Conservation (phyloP, 768 basidiomycete species). For the Coprinellus aureogranulatus region DNA sequence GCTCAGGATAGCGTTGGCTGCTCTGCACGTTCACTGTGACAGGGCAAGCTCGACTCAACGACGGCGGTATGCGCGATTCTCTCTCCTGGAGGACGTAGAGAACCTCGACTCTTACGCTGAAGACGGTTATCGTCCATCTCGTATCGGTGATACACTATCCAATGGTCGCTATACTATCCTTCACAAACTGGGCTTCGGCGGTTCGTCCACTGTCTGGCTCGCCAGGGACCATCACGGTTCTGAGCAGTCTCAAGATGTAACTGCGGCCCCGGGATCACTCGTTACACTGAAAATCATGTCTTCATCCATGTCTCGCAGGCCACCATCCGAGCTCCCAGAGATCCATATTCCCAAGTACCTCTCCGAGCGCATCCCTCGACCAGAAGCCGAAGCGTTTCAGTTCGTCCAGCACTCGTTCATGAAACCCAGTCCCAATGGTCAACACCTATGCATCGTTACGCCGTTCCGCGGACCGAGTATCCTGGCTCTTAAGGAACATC, state of each 20-base stretch:
- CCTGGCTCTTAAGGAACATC: slow-evolving; percentile 27
- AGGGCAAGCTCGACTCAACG: too few relatives aligned
- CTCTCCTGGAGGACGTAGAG: too few relatives aligned
- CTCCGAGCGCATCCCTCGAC: slow-evolving; percentile 18
- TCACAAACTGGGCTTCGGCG: slow-evolving; percentile 44
- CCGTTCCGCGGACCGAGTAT: slow-evolving; percentile 44
- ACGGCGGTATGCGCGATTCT: too few relatives aligned
- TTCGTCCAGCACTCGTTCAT: slow-evolving; percentile 43
- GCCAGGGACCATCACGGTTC: neutral
- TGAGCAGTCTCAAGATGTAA: slow-evolving; percentile 17
- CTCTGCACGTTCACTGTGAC: too few relatives aligned
- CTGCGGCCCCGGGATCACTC: slow-evolving; percentile 2
- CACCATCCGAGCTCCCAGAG: slow-evolving; percentile 17
- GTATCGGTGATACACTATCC: slow-evolving; percentile 47
- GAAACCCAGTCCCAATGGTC: slow-evolving; percentile 47
- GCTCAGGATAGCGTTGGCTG: too few relatives aligned
- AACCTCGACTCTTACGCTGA: too few relatives aligned
- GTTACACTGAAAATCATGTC: slow-evolving; percentile 31
- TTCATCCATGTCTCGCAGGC: slow-evolving; percentile 28
- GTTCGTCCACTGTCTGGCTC: slow-evolving; percentile 39
- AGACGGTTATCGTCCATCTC: slow-evolving; percentile 52
- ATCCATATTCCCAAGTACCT: slow-evolving; percentile 30
- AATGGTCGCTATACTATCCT: slow-evolving; percentile 46
- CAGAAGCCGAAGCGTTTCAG: slow-evolving; percentile 16
- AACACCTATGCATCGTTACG: slow-evolving; percentile 48